Conservation (phyloP, 805 yeast species). For the Metschnikowia cubensis region DNA sequence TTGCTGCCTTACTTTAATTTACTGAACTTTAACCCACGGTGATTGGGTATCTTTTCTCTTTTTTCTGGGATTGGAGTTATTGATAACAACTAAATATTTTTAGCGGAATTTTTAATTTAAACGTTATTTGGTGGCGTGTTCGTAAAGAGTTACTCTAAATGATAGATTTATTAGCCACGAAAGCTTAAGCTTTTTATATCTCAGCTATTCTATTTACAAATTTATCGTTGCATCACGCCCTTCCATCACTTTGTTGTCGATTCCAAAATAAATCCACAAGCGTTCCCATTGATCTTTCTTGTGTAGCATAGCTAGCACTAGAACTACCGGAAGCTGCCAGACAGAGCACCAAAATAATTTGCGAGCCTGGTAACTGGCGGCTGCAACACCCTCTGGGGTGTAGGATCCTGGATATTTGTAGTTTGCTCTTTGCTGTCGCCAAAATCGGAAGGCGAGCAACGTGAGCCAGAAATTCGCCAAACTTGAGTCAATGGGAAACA, state of each 20-base stretch:
- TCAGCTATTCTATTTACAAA: not conserved
- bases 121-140: no score
- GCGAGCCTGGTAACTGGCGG: constrained; percentile 70
- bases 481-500: constrained; percentile 76
- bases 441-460: constrained; percentile 73
- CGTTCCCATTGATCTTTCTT: constrained; percentile 93
- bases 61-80: no score
- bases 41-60: no score
- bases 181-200: not conserved
- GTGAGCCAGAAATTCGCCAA: constrained; percentile 83
- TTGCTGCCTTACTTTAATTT: no score
- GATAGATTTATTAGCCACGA: not conserved
- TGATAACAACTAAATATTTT: no score
- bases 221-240: not conserved
- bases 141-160: not conserved
- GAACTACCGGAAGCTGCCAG: constrained; percentile 86
- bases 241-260: not conserved
- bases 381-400: constrained; percentile 51
- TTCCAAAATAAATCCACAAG: constrained; percentile 26
- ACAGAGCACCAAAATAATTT: constrained; percentile 92
- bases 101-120: no score
- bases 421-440: constrained; percentile 67
- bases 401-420: constrained; percentile 26
- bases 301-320: constrained; percentile 89
- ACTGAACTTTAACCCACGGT: no score